Conservation (phyloP, 257 asterid genomes). For the Fraxinus cuspidata region DNA sequence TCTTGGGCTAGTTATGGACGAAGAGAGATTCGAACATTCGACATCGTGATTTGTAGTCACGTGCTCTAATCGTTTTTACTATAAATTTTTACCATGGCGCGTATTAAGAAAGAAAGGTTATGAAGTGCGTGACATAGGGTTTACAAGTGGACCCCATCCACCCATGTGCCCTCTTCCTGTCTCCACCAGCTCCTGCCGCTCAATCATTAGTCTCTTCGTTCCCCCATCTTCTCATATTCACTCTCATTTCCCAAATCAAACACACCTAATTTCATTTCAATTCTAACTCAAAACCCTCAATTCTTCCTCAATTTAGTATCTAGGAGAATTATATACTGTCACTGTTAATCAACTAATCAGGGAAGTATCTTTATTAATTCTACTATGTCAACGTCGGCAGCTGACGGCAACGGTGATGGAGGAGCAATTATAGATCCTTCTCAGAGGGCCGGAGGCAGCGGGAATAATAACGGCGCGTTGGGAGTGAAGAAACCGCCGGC, state of each 20-base stretch:
- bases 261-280: slow-evolving; percentile 7
- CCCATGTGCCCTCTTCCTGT: slow-evolving; percentile 97
- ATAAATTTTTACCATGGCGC: not conserved
- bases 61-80: too few relatives aligned
- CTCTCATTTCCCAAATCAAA: not conserved
- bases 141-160: slow-evolving; percentile 61
- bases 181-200: slow-evolving; percentile 96
- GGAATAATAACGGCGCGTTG: slow-evolving; percentile 28
- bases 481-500: slow-evolving; percentile 81
- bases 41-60: too few relatives aligned
- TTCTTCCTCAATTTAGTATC: slow-evolving; percentile 17
- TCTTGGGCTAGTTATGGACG: too few relatives aligned
- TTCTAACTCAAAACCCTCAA: slow-evolving; percentile 26
- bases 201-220: slow-evolving; percentile 60
- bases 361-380: not conserved
- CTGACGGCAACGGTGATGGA: slow-evolving; percentile 42
- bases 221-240: slow-evolving; percentile 6
- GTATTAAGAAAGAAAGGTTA: not conserved
- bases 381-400: slow-evolving; percentile 46
- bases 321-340: not conserved
- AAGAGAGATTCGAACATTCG: too few relatives aligned
- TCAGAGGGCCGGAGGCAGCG: slow-evolving; percentile 26
- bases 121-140: not conserved
- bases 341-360: not conserved
- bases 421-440: slow-evolving; percentile 39